Percentiles rank a stretch among this genome's conserved stretches.
phyloP scores from a whole-genome alignment of 1,284 basidiomycete species.

The Fomes fomentarius region DNA sequence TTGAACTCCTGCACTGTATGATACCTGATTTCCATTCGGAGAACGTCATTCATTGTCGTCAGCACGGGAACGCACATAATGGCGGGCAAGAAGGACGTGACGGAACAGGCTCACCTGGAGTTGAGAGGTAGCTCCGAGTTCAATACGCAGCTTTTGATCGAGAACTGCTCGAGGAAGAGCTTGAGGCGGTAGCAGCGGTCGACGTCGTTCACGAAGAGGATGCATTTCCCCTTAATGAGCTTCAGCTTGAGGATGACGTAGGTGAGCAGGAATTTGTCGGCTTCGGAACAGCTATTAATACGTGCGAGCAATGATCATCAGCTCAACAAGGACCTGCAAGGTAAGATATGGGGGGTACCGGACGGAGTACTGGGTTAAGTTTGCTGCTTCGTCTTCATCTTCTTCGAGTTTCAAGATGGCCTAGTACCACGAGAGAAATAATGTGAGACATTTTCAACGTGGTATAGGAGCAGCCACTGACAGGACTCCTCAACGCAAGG shows the following conservation, averaged over 20 bases:
- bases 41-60: too few relatives aligned
- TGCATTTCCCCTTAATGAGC: slow-evolving; percentile 94
- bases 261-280: slow-evolving; percentile 93
- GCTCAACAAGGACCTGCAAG: too few relatives aligned
- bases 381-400: slow-evolving; percentile 76
- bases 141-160: slow-evolving; percentile 94
- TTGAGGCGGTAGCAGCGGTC: slow-evolving; percentile 95
- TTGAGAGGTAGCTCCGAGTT: slow-evolving; percentile 97
- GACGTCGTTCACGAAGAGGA: slow-evolving; percentile 97
- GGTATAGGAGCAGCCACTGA: slow-evolving; percentile 42
- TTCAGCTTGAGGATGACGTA: slow-evolving; percentile 96
- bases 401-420: slow-evolving; percentile 87
- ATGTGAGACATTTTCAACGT: too few relatives aligned
- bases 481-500: slow-evolving; percentile 85
- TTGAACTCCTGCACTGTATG: slow-evolving; percentile 99
- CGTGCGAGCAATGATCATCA: too few relatives aligned
- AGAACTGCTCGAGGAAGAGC: slow-evolving; percentile 97
- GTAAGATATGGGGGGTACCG: slow-evolving; percentile 47
- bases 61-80: too few relatives aligned
- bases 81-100: too few relatives aligned
- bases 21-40: too few relatives aligned
- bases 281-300: slow-evolving; percentile 75
- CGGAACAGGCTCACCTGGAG: slow-evolving; percentile 58
- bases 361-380: slow-evolving; percentile 88
- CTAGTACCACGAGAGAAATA: too few relatives aligned